Evolutionary conservation across 2,329 filamentous ascomycete genomes (phyloP).

Genomic region (Alternaria rosae): DNA sequence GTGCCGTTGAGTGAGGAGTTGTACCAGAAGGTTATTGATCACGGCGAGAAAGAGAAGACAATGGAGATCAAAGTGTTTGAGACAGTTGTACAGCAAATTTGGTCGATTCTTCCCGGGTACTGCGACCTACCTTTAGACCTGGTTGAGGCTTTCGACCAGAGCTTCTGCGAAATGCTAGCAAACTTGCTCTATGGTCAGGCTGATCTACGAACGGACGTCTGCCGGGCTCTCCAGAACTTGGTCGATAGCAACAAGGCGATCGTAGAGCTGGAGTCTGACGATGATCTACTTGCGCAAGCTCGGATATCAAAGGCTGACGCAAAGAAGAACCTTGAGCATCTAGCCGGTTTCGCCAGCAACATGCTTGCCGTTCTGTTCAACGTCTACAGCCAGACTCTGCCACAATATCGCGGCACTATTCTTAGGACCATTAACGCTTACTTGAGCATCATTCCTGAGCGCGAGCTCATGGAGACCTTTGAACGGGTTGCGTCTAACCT

Average conservation of each 20-base stretch:
- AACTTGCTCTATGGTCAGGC: constrained; percentile 93
- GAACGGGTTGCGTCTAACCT: constrained; percentile 27
- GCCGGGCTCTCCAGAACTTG: constrained; percentile 82
- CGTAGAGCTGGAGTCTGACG: constrained; percentile 70
- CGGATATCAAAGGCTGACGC: constrained; percentile 79
- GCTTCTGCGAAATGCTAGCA: constrained; percentile 87
- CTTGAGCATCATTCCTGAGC: constrained; percentile 81
- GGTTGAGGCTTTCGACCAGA: constrained; percentile 76
- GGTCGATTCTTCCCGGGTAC: constrained; percentile 92
- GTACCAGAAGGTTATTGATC: constrained; percentile 86
- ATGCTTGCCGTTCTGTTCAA: constrained; percentile 98
- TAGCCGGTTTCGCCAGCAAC: constrained; percentile 82
- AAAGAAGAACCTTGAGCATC: constrained; percentile 79
- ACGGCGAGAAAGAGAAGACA: constrained; percentile 83
- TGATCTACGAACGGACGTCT: constrained; percentile 85
- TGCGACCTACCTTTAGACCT: constrained; percentile 87
- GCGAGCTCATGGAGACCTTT: constrained; percentile 28
- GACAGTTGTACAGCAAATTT: constrained; percentile 93
- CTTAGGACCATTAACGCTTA: constrained; percentile 95
- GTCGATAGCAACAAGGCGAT: constrained; percentile 93
- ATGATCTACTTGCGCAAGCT: constrained; percentile 78
- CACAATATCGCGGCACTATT: constrained; percentile 88
- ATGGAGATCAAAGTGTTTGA: constrained; percentile 98
- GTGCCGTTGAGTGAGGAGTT: constrained; percentile 88
- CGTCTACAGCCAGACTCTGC: constrained; percentile 95